A percentile compares a stretch with the other conserved stretches of the same genome.
Conservation (phyloP, 306 rosid genomes). For the Clitoria ternatea region DNA sequence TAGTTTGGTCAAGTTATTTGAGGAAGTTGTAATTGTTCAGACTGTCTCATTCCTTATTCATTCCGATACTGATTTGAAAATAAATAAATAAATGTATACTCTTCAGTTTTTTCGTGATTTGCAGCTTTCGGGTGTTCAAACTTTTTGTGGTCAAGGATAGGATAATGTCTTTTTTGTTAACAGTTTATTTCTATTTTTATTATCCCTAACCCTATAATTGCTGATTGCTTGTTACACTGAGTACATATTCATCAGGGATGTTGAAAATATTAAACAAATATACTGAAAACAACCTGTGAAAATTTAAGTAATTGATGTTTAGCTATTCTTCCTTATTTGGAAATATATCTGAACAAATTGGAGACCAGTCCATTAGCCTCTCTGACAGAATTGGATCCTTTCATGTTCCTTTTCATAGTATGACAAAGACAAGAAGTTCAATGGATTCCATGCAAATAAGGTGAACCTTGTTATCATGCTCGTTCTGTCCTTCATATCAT, state of each 20-base stretch:
- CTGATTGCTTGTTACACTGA: neutral
- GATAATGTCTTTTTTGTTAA: neutral
- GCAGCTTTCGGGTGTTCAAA: neutral
- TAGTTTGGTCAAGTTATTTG: slow-evolving; percentile 28
- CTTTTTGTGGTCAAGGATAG: neutral
- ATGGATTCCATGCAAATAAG: neutral
- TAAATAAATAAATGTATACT: slow-evolving; percentile 28
- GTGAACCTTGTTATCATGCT: neutral
- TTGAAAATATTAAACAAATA: neutral
- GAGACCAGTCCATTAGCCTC: neutral
- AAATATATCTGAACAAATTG: neutral
- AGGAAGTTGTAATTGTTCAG: slow-evolving; percentile 44
- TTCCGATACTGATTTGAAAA: slow-evolving; percentile 20
- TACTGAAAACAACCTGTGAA: neutral
- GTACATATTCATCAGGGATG: neutral
- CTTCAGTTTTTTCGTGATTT: neutral
- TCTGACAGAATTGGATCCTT: neutral
- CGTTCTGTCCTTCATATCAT: neutral
- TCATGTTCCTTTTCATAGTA: neutral
- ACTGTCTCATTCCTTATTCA: slow-evolving; percentile 25
- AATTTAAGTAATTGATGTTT: neutral
- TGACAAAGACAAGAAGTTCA: neutral
- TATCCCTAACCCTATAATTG: no score
- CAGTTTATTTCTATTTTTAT: neutral
- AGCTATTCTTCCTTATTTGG: neutral